Conservation (phyloP, 345 rosid genomes). For the rapeseed (Brassica napus) region Da-Ae NC_063450.1:52805501-52806000, state of each 20-base stretch:
- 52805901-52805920: background rate
- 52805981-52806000: conserved; percentile 81
- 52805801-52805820: conserved; percentile 1
- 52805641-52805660: background rate
- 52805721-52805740: too few species aligned
- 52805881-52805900: background rate
- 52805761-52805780: background rate
- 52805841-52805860: background rate
- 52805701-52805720: background rate
- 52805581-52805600: background rate
- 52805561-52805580: background rate
- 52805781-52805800: background rate
- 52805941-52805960: conserved; percentile 53
- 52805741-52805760: background rate
- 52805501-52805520: background rate
- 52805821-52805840: background rate
- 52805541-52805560: background rate
- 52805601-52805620: background rate
- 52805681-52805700: too few species aligned
- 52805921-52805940: conserved; percentile 8
- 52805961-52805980: conserved; percentile 79
- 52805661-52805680: too few species aligned
- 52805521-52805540: background rate
- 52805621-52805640: background rate
- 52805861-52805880: conserved; percentile 20